These are phyloP conservation scores for Quercus alba DNA, from an alignment of 306 rosid genomes.

Conservation along the genomic window DNA sequence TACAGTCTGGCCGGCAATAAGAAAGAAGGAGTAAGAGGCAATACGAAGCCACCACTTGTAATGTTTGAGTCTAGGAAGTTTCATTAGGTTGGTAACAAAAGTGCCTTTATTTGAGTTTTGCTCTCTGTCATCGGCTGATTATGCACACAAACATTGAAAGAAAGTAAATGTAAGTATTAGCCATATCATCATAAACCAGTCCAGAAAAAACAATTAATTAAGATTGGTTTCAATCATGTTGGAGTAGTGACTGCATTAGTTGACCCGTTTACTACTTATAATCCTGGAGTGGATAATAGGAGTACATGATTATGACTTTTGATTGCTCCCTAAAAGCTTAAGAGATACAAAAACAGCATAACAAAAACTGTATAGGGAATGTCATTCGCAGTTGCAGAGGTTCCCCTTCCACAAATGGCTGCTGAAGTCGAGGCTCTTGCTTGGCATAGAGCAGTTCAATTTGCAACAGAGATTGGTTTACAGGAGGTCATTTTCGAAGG, in stretches of 20 bases:
- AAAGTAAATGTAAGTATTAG: not conserved
- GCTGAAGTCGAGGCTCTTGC: too few species aligned
- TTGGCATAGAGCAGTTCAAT: too few species aligned
- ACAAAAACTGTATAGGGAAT: not conserved
- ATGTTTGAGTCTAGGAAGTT: not conserved
- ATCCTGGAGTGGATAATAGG: not conserved
- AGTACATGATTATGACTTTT: not conserved
- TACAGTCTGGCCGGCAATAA: slow-evolving; percentile 50
- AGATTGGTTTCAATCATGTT: not conserved
- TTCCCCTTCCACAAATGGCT: too few species aligned
- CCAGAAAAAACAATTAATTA: not conserved
- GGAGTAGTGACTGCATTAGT: not conserved
- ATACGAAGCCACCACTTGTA: slow-evolving; percentile 54
- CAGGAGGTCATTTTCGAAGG: too few species aligned
- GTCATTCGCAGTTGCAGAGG: too few species aligned
- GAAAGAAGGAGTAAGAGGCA: slow-evolving; percentile 29
- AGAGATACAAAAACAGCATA: not conserved
- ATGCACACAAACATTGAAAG: not conserved
- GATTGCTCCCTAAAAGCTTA: not conserved
- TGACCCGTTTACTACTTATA: not conserved
- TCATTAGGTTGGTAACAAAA: too few species aligned
- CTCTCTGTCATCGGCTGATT: slow-evolving; percentile 24
- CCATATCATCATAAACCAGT: not conserved
- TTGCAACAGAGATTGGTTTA: too few species aligned
- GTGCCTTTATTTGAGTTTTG: not conserved